Evolutionary conservation across 2,329 filamentous ascomycete genomes (phyloP).

Genomic region (Trichoderma koningii): DNA sequence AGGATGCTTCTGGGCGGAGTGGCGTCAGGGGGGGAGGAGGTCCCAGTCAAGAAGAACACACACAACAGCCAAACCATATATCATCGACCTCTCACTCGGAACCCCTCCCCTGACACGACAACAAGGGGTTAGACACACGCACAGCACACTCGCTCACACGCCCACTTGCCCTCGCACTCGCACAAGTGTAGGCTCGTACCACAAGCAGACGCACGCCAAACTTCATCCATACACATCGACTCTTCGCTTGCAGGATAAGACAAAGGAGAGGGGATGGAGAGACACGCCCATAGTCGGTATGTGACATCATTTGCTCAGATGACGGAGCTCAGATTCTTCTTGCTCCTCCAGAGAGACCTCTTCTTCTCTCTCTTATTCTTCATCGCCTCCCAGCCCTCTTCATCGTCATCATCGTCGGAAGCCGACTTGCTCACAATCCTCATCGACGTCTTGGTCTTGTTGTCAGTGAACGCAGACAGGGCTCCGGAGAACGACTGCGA

Average conservation of each 20-base stretch:
- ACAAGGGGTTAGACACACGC: conserved; percentile 1
- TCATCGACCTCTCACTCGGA: conserved; percentile 22
- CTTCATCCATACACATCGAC: conserved; percentile 16
- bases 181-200: conserved; percentile 9
- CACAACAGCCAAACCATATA: neutral
- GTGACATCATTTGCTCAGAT: conserved; percentile 39
- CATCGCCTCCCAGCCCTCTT: conserved; percentile 71
- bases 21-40: conserved; percentile 25
- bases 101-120: neutral
- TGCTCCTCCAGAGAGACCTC: conserved; percentile 64
- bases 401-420: conserved; percentile 59
- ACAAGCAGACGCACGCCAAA: conserved; percentile 5
- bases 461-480: conserved; percentile 38
- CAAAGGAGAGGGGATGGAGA: conserved; percentile 31
- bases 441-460: conserved; percentile 40
- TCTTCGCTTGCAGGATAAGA: conserved; percentile 28
- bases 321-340: conserved; percentile 55
- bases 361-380: conserved; percentile 69
- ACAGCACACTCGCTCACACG: neutral
- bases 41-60: neutral
- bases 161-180: neutral
- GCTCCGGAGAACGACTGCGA: conserved; percentile 40
- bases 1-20: conserved; percentile 29
- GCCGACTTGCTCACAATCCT: conserved; percentile 46
- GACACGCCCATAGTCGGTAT: conserved; percentile 9